These are phyloP conservation scores for Lichtheimia ornata DNA, from an alignment of 371 early-diverging fungal genomes.

Conservation along the genomic window DNA sequence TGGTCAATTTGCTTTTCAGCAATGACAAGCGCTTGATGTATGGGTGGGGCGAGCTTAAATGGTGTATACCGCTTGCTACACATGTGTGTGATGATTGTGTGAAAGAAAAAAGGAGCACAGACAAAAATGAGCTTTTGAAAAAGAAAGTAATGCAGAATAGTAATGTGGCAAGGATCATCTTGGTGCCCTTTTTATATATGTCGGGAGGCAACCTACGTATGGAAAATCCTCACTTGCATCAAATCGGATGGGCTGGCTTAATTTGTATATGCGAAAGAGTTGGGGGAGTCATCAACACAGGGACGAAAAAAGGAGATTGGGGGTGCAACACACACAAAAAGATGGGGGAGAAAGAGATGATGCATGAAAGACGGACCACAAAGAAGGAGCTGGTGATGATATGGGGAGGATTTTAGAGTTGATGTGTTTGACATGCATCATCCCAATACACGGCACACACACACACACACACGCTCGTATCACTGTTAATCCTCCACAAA, in stretches of 20 bases:
- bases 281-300: not conserved
- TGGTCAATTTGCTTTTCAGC: slow-evolving; percentile 18
- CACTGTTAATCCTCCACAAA: no score
- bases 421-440: slow-evolving; percentile 2
- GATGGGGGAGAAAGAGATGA: not conserved
- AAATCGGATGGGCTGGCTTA: slow-evolving; percentile 7
- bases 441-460: not conserved
- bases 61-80: not conserved
- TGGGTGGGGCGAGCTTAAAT: slow-evolving; percentile 26
- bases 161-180: not conserved
- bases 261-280: not conserved
- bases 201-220: not conserved
- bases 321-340: not conserved
- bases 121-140: slow-evolving; percentile 10
- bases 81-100: no score
- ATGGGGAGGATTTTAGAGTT: not conserved
- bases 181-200: not conserved
- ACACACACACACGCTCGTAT: no score
- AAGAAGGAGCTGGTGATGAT: not conserved
- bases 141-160: slow-evolving; percentile 4
- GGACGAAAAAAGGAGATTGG: not conserved
- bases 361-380: not conserved
- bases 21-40: slow-evolving; percentile 19
- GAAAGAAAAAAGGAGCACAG: slow-evolving; percentile 1
- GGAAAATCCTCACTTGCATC: not conserved